Evolutionary conservation across 495 filamentous ascomycete species (phyloP).

Genomic region (Talaromyces nanjingensis): DNA sequence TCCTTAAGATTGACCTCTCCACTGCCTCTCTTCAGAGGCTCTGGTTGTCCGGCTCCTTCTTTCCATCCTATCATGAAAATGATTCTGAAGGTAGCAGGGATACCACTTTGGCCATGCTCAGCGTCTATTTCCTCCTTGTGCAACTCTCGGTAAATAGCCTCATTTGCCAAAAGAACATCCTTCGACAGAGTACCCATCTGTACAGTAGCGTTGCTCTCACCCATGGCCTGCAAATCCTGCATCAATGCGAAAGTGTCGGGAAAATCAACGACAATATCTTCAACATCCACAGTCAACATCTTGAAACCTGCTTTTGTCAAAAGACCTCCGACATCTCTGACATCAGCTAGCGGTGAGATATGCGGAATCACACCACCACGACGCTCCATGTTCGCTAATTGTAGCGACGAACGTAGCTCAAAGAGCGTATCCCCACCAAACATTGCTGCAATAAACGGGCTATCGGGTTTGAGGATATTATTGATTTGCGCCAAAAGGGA

Average conservation of each 20-base stretch:
- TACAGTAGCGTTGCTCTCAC: constrained; percentile 79
- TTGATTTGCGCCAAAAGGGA: constrained; percentile 75
- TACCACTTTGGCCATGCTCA: constrained; percentile 48
- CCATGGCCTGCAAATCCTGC: constrained; percentile 91
- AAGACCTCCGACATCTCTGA: constrained; percentile 83
- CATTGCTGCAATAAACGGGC: constrained; percentile 92
- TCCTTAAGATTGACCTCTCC: constrained; percentile 79
- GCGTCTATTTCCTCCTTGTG: constrained; percentile 52
- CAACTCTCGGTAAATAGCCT: constrained; percentile 81
- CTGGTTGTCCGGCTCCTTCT: constrained; percentile 65
- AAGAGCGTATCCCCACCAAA: constrained; percentile 90
- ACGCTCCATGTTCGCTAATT: constrained; percentile 85
- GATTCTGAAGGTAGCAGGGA: constrained; percentile 86
- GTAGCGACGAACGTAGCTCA: constrained; percentile 88
- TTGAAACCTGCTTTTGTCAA: constrained; percentile 84
- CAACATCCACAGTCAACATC: constrained; percentile 93
- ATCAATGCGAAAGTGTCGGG: constrained; percentile 90
- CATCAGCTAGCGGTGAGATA: constrained; percentile 85
- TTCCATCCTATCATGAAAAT: constrained; percentile 99
- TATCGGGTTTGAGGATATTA: constrained; percentile 77
- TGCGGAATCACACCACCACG: constrained; percentile 82
- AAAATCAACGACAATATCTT: constrained; percentile 94
- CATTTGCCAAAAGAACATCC: constrained; percentile 81
- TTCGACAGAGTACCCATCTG: constrained; percentile 66
- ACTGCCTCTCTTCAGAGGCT: constrained; percentile 76